Base-by-base conservation (phyloP, 2,329 filamentous ascomycete genomes). In the Cladophialophora immunda region DNA sequence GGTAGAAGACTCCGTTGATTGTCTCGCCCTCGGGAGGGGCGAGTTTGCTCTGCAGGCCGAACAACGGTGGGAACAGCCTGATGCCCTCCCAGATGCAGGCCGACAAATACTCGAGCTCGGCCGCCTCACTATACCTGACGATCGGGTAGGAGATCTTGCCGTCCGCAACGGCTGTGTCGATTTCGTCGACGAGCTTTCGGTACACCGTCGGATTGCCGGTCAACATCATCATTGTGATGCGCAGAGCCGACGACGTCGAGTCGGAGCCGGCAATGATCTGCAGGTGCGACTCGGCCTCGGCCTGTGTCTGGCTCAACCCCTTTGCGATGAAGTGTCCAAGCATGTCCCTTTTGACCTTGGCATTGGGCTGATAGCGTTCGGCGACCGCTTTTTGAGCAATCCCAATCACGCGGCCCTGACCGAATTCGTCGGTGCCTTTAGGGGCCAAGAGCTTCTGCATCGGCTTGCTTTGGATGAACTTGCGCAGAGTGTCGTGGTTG, bases 51-150 rank as follows among this genome's bases (percentile, higher is more conserved):
- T 72, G 70, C 4, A 78, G 71, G 0, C 78, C 79, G 1, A 76
- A 76, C 0, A 82, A 77, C 0, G 83, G 82, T 3, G 82, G 80
- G 68, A 78, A 80, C 19, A 85, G 76, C 0, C 85, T 77, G 13
- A 86, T 74, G 0, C 80, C 80, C 68, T 86, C 85, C 58, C 80
- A 79, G 32, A 86, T 79, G 4, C 82, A 81, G 0, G 84, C 84
- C 67, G 82, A 80, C 7, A 87, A 76, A 66, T 85, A 86, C 0
- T 79, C 78, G 8, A 68, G 50, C 7, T 56, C 34, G 45, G 50
- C 34, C 6, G 65, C 62, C 32, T 68, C 65, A 38, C 22, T 41
- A 29, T 61, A 56, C 34, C 58, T 64, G 58, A 66, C 52, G 1
- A 64, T 59, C 3, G 62, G 65, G 30, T 19, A 66, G 6, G 68